Evolutionary conservation across 1,284 basidiomycete genomes (phyloP), one percentile per base, ranked within the genome.

Genomic region (Exobasidium rhododendri): DNA sequence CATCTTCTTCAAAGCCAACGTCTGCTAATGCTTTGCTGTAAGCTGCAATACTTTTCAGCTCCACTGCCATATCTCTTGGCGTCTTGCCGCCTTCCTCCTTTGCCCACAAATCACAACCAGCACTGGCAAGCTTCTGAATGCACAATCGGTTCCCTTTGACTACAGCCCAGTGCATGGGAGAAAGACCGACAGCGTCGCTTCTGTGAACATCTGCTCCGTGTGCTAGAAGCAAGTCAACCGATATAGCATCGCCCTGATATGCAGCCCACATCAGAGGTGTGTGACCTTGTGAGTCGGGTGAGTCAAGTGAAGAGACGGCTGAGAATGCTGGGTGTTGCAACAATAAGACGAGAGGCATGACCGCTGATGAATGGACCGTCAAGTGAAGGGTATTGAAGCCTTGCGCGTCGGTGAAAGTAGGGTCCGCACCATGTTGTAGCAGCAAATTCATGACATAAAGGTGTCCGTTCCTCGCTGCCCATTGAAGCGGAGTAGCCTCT

Each of bases 181-280:
- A 87, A 58, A 99, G 84, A 0, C 93, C 93, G 0, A 86, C 82
- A 66, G 90, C 88, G 78, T 98, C 96, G 44, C 85, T 84, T 3
- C 88, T 82, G 65, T 86, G 86, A 0, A 89, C 84, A 59, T 86
- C 89, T 2, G 94, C 92, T 6, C 92, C 92, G 69, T 94, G 91
- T 61, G 88, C 86, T 57, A 99, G 84, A 20, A 99, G 82, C 32
- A 98, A 82, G 66, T 97, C 92, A 1, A 98, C 92, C 0, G 90
- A 93, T 24, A 98, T 86, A 0, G 92, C 93, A 75, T 99, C 96
- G 49, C 94, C 94, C 80, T 98, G 96, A 82, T 97, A 98, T 3
- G 93, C 92, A 1, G 96, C 96, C 96, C 96, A 98, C 91, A 97
- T 97, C 58, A 99, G 85, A 0, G 91, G 85, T 0, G 94, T 97